phyloP scores from a whole-genome alignment of 805 yeast species.

The Candida tammaniensis region DNA sequence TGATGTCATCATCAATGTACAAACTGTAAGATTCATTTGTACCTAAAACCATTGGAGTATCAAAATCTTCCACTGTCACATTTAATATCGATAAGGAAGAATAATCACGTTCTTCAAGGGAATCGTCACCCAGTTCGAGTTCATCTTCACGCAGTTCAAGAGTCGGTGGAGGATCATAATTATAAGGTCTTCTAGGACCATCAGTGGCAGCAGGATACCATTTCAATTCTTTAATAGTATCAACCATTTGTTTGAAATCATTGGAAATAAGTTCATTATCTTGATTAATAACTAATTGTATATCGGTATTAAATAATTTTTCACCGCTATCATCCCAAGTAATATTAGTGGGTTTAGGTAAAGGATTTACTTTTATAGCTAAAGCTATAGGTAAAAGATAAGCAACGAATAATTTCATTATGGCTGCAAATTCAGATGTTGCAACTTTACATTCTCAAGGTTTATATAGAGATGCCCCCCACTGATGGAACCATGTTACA shows the following conservation, averaged over 20 bases:
- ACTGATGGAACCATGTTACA: too few species aligned
- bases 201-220: conserved; percentile 37
- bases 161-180: too few species aligned
- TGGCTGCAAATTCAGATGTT: too few species aligned
- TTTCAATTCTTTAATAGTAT: conserved; percentile 18
- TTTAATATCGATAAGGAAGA: too few species aligned
- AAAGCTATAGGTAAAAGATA: too few species aligned
- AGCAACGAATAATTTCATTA: too few species aligned
- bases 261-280: conserved; percentile 2
- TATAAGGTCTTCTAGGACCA: conserved; percentile 11
- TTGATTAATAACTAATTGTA: not conserved
- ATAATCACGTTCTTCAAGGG: too few species aligned
- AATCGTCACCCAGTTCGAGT: too few species aligned
- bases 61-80: not conserved
- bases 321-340: conserved; percentile 10
- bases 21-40: conserved; percentile 37
- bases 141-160: conserved; percentile 1
- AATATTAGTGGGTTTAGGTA: conserved; percentile 10
- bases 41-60: conserved; percentile 24
- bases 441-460: too few species aligned
- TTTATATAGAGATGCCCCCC: too few species aligned
- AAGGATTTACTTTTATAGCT: conserved; percentile 20
- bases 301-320: conserved; percentile 1
- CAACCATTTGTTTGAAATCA: conserved; percentile 4
- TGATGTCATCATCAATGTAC: conserved; percentile 15